Evolutionary conservation across 345 rosid species (phyloP), one percentile per base, ranked within the genome.

Genomic region (Gossypium bickii): DNA sequence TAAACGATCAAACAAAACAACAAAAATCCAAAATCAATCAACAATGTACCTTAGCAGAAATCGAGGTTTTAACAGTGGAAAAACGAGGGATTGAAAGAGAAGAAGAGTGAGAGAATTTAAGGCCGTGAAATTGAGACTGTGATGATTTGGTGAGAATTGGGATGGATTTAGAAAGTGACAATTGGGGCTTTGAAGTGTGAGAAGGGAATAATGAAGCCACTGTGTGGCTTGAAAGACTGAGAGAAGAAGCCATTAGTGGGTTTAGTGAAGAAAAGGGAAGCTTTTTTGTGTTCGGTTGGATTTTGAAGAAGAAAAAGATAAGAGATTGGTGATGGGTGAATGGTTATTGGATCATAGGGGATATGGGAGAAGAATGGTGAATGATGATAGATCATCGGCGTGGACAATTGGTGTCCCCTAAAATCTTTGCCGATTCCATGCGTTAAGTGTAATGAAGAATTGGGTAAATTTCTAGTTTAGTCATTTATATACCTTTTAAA

Each of bases 1-100:
- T 59, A 59, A 59, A 16, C 3, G 25, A 5, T 24, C 16, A 11
- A 12, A 12, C 25, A 12, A 7, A 59, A 24, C 41, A 59, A 59
- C 64, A 59, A 59, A 24, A 59, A 12, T 9, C 64, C 38, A 59
- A 7, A 15, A 24, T 24, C 12, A 61, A 10, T 16, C 47, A 80
- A 71, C 86, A 86, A 86, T 83, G 93, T 87, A 94, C 97, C 97
- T 92, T 88, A 53, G 98, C 93, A 77, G 72, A 76, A 84, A 94
- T 80, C 71, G 82, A 45, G 52, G 66, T 73, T 81, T 80, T 92
- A 25, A 72, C 25, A 20, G 79, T 55, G 61, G 80, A 81, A 38
- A 71, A 10, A 57, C 29, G 56, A 57, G 86, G 71, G 41, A 67
- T 67, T 24, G 56, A 22, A 67, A 3, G 38, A 12, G 71, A 67